Conservation (phyloP, 2,329 filamentous ascomycete genomes). For the Dothistroma pini region DNA sequence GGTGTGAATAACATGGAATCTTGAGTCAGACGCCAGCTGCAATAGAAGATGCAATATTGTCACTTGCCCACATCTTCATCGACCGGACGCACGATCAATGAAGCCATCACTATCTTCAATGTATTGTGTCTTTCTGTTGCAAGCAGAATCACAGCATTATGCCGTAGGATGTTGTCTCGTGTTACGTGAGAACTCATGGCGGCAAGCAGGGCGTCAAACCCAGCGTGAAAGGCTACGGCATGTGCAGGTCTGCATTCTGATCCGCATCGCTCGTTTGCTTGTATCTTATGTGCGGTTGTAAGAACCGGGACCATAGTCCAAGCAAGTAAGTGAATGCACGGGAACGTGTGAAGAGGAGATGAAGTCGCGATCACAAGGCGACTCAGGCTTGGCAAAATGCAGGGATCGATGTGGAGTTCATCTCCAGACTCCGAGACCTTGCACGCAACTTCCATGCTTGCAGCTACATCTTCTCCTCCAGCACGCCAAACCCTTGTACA, state of each 20-base stretch:
- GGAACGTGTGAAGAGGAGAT: neutral
- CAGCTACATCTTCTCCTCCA: neutral
- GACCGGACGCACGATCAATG: too few species aligned
- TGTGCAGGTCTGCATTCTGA: too few species aligned
- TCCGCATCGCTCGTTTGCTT: too few species aligned
- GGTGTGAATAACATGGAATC: too few species aligned
- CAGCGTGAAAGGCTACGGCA: too few species aligned
- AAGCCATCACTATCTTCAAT: too few species aligned
- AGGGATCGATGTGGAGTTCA: neutral
- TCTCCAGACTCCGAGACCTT: neutral
- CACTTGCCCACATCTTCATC: too few species aligned
- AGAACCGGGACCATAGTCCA: neutral
- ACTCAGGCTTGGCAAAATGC: neutral
- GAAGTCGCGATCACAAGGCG: neutral
- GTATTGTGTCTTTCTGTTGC: too few species aligned
- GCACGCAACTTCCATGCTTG: neutral
- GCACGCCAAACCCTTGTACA: neutral
- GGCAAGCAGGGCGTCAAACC: too few species aligned
- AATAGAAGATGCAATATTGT: too few species aligned
- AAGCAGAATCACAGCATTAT: neutral
- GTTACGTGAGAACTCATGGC: neutral
- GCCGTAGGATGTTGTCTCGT: neutral
- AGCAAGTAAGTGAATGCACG: neutral
- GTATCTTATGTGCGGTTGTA: too few species aligned
- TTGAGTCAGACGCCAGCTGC: too few species aligned